Evolutionary conservation across 257 asterid genomes (phyloP), one percentile per base, ranked within the genome.

Genomic region (Solanum medicagineum): DNA sequence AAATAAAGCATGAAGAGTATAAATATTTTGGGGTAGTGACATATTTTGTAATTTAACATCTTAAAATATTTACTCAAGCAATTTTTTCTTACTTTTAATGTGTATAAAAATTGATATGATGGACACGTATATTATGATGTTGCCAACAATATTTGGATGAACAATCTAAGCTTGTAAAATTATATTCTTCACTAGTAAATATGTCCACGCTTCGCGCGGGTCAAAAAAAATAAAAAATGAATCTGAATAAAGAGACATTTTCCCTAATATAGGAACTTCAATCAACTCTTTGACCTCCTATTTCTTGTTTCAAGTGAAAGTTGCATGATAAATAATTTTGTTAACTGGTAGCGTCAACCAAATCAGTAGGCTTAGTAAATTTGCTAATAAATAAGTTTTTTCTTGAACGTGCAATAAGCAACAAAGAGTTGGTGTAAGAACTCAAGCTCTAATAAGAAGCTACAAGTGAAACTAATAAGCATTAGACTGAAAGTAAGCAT

Each of bases 181-280:
- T 36, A 36, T 36, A 4, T 36, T 36, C 1, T 36, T 36, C 36
- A 32, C 36, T 32, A 32, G 36, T 32, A 32, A 32, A 32, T 32
- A 2, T 32, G 36, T 32, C 36, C 4, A 32, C 4, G 36, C 36
- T 32, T 32, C 32, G 3, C 32, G 32, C 32, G 32, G 32, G 0
- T 29, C 2, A 29, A 29, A 29, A 29, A 29, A 29, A 29, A 29
- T 29, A 29, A 29, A 29, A 29, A 29, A 29, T 29, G 32, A 29
- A 29, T 29, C 32, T 29, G 3, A 29, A 29, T 29, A 29, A 29
- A 29, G 32, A 29, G 3, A 29, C 0, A 95, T 91, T 88, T 91
- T 84, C 97, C 97, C 11, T 98, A 94, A 6, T 93, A 90, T 62
- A 94, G 90, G 11, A 86, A 92, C 89, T 87, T 95, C 91, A 95